Conservation (phyloP, 2,329 filamentous ascomycete genomes). For the Acephala macrosclerotiorum region DNA sequence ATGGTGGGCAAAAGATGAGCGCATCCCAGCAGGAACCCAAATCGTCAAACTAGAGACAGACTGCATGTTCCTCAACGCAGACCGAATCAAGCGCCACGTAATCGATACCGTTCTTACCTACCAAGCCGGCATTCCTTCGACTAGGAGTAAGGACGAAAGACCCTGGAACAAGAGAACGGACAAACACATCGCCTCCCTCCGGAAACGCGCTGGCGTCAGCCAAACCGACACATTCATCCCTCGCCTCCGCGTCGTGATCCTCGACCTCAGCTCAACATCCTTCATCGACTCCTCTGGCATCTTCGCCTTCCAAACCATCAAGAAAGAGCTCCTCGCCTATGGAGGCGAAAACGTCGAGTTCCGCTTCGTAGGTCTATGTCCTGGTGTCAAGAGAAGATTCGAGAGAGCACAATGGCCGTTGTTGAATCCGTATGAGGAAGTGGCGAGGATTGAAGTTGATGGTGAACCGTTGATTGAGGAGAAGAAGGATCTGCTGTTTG, state of each 20-base stretch:
- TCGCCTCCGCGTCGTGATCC: constrained; percentile 29
- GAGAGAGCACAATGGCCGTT: constrained; percentile 28
- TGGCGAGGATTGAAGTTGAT: constrained; percentile 6
- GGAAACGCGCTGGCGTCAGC: constrained; percentile 21
- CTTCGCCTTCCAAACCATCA: constrained; percentile 25
- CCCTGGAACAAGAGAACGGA: constrained; percentile 27
- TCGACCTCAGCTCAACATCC: constrained; percentile 28
- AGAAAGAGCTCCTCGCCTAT: constrained; percentile 25
- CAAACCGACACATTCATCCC: constrained; percentile 18
- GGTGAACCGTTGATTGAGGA: not conserved
- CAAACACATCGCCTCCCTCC: constrained; percentile 26
- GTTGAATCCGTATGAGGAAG: constrained; percentile 23
- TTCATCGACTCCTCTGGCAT: constrained; percentile 33
- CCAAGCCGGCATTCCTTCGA: constrained; percentile 20
- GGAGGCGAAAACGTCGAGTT: constrained; percentile 30
- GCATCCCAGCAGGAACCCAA: constrained; percentile 30
- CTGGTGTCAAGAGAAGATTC: constrained; percentile 27
- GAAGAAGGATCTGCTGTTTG: constrained; percentile 26
- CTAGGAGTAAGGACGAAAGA: constrained; percentile 12
- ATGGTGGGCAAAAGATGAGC: constrained; percentile 24
- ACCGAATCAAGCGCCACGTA: constrained; percentile 28
- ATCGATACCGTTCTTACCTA: constrained; percentile 27
- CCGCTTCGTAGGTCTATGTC: constrained; percentile 33
- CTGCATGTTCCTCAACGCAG: constrained; percentile 32
- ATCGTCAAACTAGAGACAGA: constrained; percentile 29